Evolutionary conservation across 75 land plant genomes (phyloP).

Genomic region (Ceratopteris richardii): DNA sequence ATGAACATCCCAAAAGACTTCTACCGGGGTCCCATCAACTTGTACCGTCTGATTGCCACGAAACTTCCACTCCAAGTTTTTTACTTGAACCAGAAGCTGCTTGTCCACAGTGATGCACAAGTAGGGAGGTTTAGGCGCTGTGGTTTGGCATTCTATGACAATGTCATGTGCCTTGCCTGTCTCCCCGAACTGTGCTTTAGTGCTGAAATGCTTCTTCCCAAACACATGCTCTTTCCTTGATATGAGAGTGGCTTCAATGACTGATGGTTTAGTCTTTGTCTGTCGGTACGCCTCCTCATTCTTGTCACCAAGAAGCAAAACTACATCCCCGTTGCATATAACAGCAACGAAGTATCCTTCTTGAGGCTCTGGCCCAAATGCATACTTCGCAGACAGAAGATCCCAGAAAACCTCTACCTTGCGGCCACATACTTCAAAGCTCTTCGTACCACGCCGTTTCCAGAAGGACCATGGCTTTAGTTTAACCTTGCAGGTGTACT

Average conservation of each 20-base stretch:
- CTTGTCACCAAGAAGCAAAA: conserved; percentile 15
- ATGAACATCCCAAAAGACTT: conserved; percentile 40
- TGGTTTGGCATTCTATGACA: conserved; percentile 16
- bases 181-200: conserved; percentile 15
- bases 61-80: conserved; percentile 33
- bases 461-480: conserved; percentile 19
- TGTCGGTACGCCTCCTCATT: conserved; percentile 10
- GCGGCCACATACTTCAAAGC: conserved; percentile 6
- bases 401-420: conserved; percentile 24
- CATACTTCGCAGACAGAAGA: conserved; percentile 7
- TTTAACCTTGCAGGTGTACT: conserved; percentile 13
- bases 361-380: conserved; percentile 15
- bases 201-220: conserved; percentile 15
- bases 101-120: conserved; percentile 30
- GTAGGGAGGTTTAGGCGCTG: conserved; percentile 9
- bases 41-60: conserved; percentile 29
- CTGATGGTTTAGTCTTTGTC: conserved; percentile 6
- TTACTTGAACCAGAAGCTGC: conserved; percentile 23
- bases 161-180: conserved; percentile 15
- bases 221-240: conserved; percentile 19
- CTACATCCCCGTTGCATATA: conserved; percentile 12
- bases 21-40: conserved; percentile 17
- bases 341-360: conserved; percentile 11
- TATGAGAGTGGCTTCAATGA: conserved; percentile 9
- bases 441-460: conserved; percentile 16